phyloP scores from a whole-genome alignment of 371 early-diverging fungal species.

The Mucor saturninus region DNA sequence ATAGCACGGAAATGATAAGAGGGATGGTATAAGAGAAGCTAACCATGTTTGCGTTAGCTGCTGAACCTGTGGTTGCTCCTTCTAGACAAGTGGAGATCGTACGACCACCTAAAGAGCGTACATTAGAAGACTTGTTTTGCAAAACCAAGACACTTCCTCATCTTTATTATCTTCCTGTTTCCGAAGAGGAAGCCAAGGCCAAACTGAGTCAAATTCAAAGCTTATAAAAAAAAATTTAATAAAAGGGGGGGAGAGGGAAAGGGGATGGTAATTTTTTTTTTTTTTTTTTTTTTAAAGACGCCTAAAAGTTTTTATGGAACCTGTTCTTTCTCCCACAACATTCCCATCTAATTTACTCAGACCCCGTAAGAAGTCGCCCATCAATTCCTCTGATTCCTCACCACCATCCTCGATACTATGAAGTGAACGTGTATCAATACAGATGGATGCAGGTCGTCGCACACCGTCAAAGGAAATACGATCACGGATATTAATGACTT shows the following conservation, averaged over 20 bases:
- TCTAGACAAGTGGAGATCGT: slow-evolving; percentile 9
- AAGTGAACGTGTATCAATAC: slow-evolving; percentile 44
- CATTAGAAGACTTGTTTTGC: slow-evolving; percentile 58
- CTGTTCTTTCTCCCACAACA: slow-evolving; percentile 50
- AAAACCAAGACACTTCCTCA: slow-evolving; percentile 55
- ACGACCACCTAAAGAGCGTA: slow-evolving; percentile 27
- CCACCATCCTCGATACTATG: slow-evolving; percentile 24
- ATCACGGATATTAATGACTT: slow-evolving; percentile 29
- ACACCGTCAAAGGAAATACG: slow-evolving; percentile 29
- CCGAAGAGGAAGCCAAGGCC: slow-evolving; percentile 44
- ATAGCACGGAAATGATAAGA: no score
- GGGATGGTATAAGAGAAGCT: no score
- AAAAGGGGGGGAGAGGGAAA: neutral
- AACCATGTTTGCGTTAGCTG: neutral
- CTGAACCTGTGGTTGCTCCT: slow-evolving; percentile 3
- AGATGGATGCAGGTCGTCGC: slow-evolving; percentile 46
- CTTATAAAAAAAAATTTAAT: slow-evolving; percentile 1
- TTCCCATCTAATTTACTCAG: slow-evolving; percentile 47
- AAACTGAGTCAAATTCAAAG: slow-evolving; percentile 32
- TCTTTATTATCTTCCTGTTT: slow-evolving; percentile 59
- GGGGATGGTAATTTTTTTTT: neutral
- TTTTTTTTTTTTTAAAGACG: slow-evolving; percentile 1
- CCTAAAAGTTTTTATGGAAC: slow-evolving; percentile 32
- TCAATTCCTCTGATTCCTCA: slow-evolving; percentile 34
- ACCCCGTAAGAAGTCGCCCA: slow-evolving; percentile 53